Conservation (phyloP, 2,329 filamentous ascomycete genomes). For the Penicillium sp. region DNA sequence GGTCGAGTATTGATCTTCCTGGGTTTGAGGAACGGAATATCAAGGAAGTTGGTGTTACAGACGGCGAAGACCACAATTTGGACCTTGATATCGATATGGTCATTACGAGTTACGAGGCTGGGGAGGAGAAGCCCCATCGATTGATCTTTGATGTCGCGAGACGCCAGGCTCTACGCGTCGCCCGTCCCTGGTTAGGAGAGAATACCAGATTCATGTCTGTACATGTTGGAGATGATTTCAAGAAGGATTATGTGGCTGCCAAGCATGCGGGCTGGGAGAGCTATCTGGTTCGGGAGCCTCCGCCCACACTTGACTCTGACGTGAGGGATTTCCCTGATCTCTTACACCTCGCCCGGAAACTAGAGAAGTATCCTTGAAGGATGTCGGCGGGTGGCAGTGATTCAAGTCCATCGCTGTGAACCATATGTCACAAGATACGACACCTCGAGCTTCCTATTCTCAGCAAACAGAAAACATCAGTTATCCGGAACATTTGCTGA, state of each 20-base stretch:
- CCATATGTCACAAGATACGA: neutral
- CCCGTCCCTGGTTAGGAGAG: conserved; percentile 1
- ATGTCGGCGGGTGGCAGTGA: neutral
- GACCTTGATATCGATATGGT: conserved; percentile 42
- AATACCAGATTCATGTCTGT: conserved; percentile 30
- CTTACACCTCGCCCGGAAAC: neutral
- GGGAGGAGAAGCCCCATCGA: conserved; percentile 42
- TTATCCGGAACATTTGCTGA: neutral
- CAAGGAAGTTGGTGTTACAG: neutral
- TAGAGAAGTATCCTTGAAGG: neutral
- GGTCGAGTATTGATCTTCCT: conserved; percentile 26
- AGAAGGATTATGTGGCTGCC: conserved; percentile 43
- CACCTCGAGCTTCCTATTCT: neutral
- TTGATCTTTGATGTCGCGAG: conserved; percentile 41
- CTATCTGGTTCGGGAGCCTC: conserved; percentile 29
- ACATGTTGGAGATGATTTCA: conserved; percentile 46
- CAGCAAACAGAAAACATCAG: neutral
- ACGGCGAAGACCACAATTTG: neutral
- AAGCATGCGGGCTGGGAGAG: conserved; percentile 39
- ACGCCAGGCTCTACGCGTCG: conserved; percentile 28
- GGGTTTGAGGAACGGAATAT: conserved; percentile 22
- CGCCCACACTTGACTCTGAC: neutral
- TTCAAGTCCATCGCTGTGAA: neutral
- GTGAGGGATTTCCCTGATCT: neutral
- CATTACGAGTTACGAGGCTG: conserved; percentile 47